Evolutionary conservation across 805 yeast species (phyloP), one percentile per base, ranked within the genome.

Genomic region (Ogataea glucozyma): DNA sequence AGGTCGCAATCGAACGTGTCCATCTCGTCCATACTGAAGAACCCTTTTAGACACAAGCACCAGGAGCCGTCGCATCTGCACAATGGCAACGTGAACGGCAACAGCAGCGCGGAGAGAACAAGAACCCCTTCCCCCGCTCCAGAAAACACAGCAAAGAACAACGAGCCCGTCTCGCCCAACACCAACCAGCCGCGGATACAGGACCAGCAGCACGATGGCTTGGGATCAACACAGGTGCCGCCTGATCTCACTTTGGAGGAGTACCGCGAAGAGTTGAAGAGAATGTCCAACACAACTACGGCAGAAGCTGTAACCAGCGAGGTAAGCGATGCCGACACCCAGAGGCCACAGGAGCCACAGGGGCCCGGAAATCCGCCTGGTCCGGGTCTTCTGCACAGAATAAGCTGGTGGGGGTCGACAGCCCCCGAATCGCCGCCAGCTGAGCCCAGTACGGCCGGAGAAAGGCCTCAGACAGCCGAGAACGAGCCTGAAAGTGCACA

Each of bases 221-320:
- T 16, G 33, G 31, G 4, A 30, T 17, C 32, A 16, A 21, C 9
- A 12, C 32, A 27, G 10, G 29, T 38, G 3, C 44, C 46, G 11
- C 44, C 35, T 3, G 60, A 52, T 24, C 16, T 55, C 4, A 57
- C 63, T 3, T 46, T 58, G 20, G 57, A 57, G 38, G 58, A 57
- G 31, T 57, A 57, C 32, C 47, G 62, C 24, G 51, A 43, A 14
- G 55, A 56, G 33, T 31, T 57, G 12, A 50, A 49, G 36, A 49
- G 45, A 21, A 38, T 21, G 4, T 43, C 55, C 9, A 37, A 16
- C 32, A 16, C 38, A 24, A 4, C 38, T 2, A 17, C 38, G 10
- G 38, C 27, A 16, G 38, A 22, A 2, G 29, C 18, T 16, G 14
- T 13, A n/a, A n/a, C n/a, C n/a, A n/a, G n/a, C n/a, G n/a, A n/a